These are phyloP conservation scores for Pseudodiploospora longispora DNA, from an alignment of 2,329 filamentous ascomycete genomes.

Conservation along the genomic window DNA sequence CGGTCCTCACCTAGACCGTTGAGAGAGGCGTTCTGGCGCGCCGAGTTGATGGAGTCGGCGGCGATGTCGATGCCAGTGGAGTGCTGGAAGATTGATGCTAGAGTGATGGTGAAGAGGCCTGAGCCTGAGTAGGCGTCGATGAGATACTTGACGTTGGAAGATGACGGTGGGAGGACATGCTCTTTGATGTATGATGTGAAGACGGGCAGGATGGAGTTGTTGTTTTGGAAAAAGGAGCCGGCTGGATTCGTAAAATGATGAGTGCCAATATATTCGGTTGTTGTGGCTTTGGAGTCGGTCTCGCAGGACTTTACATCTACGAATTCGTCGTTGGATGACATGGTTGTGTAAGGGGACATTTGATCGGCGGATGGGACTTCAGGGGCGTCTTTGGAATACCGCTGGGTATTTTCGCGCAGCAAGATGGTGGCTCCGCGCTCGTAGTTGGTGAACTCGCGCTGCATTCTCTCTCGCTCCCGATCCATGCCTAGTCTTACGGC, in stretches of 20 bases:
- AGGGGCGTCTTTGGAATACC: slow-evolving; percentile 45
- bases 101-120: slow-evolving; percentile 92
- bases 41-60: slow-evolving; percentile 66
- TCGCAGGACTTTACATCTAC: slow-evolving; percentile 81
- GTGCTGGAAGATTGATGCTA: slow-evolving; percentile 75
- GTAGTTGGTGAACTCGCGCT: slow-evolving; percentile 62
- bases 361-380: slow-evolving; percentile 18
- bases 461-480: slow-evolving; percentile 69
- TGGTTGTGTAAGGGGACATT: slow-evolving; percentile 26
- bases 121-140: slow-evolving; percentile 98
- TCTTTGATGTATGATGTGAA: slow-evolving; percentile 85
- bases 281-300: slow-evolving; percentile 73
- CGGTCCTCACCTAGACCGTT: slow-evolving; percentile 63
- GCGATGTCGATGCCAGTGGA: slow-evolving; percentile 90
- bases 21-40: slow-evolving; percentile 66
- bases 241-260: slow-evolving; percentile 87
- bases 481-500: slow-evolving; percentile 74
- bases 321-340: slow-evolving; percentile 46
- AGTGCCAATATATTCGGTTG: slow-evolving; percentile 80
- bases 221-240: slow-evolving; percentile 97
- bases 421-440: slow-evolving; percentile 79
- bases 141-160: slow-evolving; percentile 63
- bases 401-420: slow-evolving; percentile 73
- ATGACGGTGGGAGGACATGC: slow-evolving; percentile 55
- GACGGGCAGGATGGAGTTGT: slow-evolving; percentile 86